Base-by-base conservation (phyloP, 805 yeast genomes). In the Teunomyces lycoperdinae region DNA sequence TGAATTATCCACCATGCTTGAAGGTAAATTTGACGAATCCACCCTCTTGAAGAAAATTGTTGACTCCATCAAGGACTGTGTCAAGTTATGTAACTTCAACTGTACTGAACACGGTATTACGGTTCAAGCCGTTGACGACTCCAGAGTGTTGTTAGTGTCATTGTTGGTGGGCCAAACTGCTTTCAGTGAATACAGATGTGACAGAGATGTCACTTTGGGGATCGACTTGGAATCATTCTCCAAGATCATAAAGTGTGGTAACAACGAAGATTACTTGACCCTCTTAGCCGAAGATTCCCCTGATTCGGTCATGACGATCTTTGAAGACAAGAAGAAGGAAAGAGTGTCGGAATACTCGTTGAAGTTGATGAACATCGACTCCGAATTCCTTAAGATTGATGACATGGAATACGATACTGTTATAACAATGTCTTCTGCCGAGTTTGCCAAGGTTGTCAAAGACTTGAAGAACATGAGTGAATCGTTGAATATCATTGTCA, bases 121-220 rank as follows among this genome's bases (percentile, higher is more conserved):
- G 9, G 92, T 95, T 17, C 98, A 94, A 76, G 98, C 99, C 26
- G 94, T 94, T 57, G 99, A 94, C 71, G 95, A 90, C 66, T 90
- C 99, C 26, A 89, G 97, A 77, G 97, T 94, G 50, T 80, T 91
- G 54, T 79, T 94, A 55, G 96, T 92, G 35, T 87, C 96, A 16
- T 76, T 94, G 53, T 81, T 88, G 58, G 85, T 94, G 56, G 96
- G 95, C 50, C 82, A 84, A 53, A 91, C 87, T 51, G 91, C 96
- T 9, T 94, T 94, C 74, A 78, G 82, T 51, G 92, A 87, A 58
- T 94, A 87, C 77, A 85, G 99, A 78, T 91, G 98, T 72, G 99
- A 94, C 73, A 84, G 94, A 64, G 89, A 88, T 57, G 77, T 91
- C 58, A 89, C 96, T 6, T 79, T 94, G 55, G 99, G 99, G 57